phyloP scores from a whole-genome alignment of 2,329 filamentous ascomycete species.

The Hypoxylon rubiginosum region DNA sequence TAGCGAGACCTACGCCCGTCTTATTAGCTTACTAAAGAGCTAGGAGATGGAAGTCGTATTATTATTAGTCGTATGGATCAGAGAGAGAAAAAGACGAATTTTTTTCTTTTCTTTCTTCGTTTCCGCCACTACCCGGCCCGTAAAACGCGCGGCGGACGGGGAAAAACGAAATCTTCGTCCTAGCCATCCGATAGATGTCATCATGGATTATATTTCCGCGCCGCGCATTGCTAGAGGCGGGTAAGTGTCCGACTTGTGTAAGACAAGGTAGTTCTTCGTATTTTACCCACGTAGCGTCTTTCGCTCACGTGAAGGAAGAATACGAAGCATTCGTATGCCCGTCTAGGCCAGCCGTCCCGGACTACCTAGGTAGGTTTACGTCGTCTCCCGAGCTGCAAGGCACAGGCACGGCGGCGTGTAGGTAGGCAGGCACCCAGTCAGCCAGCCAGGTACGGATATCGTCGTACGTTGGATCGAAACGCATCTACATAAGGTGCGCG shows the following conservation, averaged over 20 bases:
- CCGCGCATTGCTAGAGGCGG: background rate
- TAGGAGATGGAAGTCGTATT: background rate
- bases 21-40: background rate
- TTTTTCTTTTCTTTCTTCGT: background rate
- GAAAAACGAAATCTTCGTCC: too few species aligned
- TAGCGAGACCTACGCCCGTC: background rate
- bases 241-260: background rate
- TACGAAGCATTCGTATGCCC: background rate
- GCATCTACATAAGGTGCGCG: background rate
- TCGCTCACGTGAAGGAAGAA: conserved; percentile 3
- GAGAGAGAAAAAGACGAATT: background rate
- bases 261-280: background rate
- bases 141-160: background rate
- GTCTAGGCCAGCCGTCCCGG: background rate
- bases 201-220: background rate
- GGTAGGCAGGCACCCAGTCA: background rate
- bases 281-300: background rate
- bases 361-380: background rate
- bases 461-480: background rate
- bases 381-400: background rate
- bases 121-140: background rate
- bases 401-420: background rate
- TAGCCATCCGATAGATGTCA: background rate
- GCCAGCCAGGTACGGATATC: background rate
- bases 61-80: background rate